These are phyloP conservation scores for Annona squamosa DNA, from an alignment of 164 flowering plant genomes.

Conservation along the genomic window DNA sequence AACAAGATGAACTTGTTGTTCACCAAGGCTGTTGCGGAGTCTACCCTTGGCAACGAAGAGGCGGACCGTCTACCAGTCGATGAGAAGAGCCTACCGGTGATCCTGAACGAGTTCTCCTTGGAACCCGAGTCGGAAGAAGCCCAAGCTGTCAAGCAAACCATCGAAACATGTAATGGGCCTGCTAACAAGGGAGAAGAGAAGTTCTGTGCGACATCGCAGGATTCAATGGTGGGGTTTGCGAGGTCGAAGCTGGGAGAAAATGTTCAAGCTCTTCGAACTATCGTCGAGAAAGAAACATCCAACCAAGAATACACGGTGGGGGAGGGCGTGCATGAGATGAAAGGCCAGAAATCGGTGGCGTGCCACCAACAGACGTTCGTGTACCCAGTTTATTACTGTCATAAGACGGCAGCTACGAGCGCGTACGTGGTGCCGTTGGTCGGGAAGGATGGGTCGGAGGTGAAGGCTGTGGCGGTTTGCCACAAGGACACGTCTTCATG, in stretches of 20 bases:
- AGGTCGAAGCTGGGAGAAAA: constrained; percentile 18
- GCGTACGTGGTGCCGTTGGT: constrained; percentile 24
- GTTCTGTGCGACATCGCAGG: constrained; percentile 28
- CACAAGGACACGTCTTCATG: constrained; percentile 26
- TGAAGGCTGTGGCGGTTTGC: constrained; percentile 22
- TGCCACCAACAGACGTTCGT: constrained; percentile 22
- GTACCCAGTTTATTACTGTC: constrained; percentile 29
- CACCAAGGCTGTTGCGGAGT: constrained; percentile 8
- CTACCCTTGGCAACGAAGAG: constrained; percentile 26
- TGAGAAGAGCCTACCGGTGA: constrained; percentile 23
- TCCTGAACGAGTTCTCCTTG: constrained; percentile 23
- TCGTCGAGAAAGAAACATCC: constrained; percentile 7
- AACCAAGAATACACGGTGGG: constrained; percentile 15
- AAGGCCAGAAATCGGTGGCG: constrained; percentile 11
- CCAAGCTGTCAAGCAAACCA: constrained; percentile 19
- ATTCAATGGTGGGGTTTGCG: constrained; percentile 32
- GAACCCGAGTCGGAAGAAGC: constrained; percentile 33
- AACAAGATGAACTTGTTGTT: constrained; percentile 17
- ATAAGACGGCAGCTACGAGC: constrained; percentile 10
- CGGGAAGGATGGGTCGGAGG: constrained; percentile 22
- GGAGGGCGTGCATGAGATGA: constrained; percentile 6
- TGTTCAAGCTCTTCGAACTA: constrained; percentile 10
- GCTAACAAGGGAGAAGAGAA: constrained; percentile 22
- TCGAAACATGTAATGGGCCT: constrained; percentile 25
- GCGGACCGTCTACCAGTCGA: constrained; percentile 37